Evolutionary conservation across 1,284 basidiomycete genomes (phyloP).

Genomic region (Ceratobasidium sp.): DNA sequence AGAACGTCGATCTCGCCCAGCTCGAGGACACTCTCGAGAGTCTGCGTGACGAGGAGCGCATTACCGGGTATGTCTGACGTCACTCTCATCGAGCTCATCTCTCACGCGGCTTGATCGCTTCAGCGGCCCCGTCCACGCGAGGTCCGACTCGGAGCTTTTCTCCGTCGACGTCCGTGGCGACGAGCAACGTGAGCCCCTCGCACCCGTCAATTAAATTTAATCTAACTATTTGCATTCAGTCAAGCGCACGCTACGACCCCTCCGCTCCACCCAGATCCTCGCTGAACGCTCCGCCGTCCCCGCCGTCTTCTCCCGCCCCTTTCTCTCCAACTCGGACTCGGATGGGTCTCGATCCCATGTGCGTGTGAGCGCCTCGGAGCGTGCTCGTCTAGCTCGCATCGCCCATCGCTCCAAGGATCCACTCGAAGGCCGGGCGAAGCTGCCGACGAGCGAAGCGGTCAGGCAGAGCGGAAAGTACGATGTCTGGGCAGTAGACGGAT

Average conservation of each 20-base stretch:
- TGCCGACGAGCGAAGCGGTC: conserved; percentile 69
- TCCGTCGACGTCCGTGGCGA: conserved; percentile 84
- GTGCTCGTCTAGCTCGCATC: conserved; percentile 79
- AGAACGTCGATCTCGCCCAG: conserved; percentile 86
- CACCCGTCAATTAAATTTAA: not conserved
- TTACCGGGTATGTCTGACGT: conserved; percentile 71
- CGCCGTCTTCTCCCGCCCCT: conserved; percentile 72
- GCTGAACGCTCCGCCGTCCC: conserved; percentile 87
- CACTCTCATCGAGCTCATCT: conserved; percentile 4
- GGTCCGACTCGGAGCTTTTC: conserved; percentile 80
- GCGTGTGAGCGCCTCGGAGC: conserved; percentile 71
- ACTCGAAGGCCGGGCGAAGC: conserved; percentile 61
- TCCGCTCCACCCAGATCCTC: conserved; percentile 87
- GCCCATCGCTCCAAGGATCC: conserved; percentile 79
- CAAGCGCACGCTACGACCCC: conserved; percentile 58
- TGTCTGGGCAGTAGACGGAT: conserved; percentile 68
- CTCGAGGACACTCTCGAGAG: conserved; percentile 82
- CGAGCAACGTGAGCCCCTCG: conserved; percentile 68
- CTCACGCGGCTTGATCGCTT: conserved; percentile 45
- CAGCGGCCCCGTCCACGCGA: conserved; percentile 72
- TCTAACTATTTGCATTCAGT: conserved; percentile 47
- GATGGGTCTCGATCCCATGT: conserved; percentile 58
- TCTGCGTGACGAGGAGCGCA: conserved; percentile 80
- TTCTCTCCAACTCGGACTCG: not conserved
- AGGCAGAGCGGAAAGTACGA: conserved; percentile 81